phyloP scores from a whole-genome alignment of 140 eudicot species.

The Ambrosia hybrid region DNA sequence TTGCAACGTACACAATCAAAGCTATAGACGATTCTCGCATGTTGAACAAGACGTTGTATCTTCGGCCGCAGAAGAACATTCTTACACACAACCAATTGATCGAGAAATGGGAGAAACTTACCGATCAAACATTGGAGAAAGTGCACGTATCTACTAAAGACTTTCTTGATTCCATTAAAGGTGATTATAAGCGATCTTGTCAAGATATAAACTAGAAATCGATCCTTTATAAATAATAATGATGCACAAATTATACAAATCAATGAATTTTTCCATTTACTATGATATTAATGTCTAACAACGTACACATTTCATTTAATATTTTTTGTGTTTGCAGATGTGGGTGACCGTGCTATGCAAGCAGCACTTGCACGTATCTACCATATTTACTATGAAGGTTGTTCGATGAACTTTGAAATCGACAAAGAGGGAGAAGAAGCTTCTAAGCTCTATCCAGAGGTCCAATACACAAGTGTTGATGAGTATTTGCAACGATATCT shows the following conservation, averaged over 20 bases:
- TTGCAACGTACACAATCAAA: no score
- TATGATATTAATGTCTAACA: no score
- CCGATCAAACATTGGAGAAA: constrained; percentile 1
- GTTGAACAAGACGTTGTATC: no score
- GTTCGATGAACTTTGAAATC: constrained; percentile 49
- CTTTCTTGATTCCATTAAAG: constrained; percentile 50
- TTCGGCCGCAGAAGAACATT: no score
- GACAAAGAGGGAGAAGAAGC: constrained; percentile 60
- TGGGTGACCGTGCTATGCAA: neutral
- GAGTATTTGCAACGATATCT: neutral
- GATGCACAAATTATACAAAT: no score
- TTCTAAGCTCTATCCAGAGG: constrained; percentile 5
- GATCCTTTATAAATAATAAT: neutral
- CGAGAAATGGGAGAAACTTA: constrained; percentile 59
- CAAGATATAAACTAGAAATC: neutral
- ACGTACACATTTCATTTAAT: no score
- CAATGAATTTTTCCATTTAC: no score
- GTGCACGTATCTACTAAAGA: no score
- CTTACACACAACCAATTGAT: constrained; percentile 49
- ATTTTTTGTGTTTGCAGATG: no score
- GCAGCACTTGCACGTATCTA: constrained; percentile 56
- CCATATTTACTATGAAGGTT: constrained; percentile 57
- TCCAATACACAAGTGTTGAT: no score
- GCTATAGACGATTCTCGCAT: no score
- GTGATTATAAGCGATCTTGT: constrained; percentile 19